Evolutionary conservation across 2,329 filamentous ascomycete genomes (phyloP), one percentile per base, ranked within the genome.

Genomic region (Aspergillus uvarum): DNA sequence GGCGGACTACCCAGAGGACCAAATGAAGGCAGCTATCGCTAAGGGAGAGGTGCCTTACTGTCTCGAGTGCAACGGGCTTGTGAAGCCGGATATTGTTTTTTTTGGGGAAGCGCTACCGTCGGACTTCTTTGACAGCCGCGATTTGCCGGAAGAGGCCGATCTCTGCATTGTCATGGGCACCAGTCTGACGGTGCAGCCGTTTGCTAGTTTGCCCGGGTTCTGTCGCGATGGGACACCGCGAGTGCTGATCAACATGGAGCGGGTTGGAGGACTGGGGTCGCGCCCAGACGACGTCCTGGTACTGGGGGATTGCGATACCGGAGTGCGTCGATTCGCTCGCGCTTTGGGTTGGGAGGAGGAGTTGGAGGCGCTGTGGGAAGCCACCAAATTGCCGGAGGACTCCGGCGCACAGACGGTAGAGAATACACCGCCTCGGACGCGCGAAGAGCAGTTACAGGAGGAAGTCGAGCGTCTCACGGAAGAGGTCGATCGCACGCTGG

Each of bases 1-100:
- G 71, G 79, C 77, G 0, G 75, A 83, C 1, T 98, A 87, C 71
- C 89, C 91, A 0, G 87, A 89, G 38, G 85, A 89, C 3, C 75
- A 85, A 65, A 96, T 98, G 89, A 83, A 83, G 68, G 78, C 85
- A 63, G 85, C 88, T 60, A 86, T 98, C 22, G 77, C 82, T 3
- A 80, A 80, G 38, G 89, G 86, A 24, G 81, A 86, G 26, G 89
- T 96, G 0, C 91, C 94, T 0, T 81, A 79, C 61, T 98, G 94
- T 73, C 70, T 79, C 8, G 73, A 78, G 21, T 98, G 94, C 73
- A 80, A 83, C 38, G 93, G 93, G 0, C 79, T 95, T 2, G 91
- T 97, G 42, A 97, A 97, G 77, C 93, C 93, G 0, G 91, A 96
- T 69, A 96, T 97, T 71, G 92, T 96, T 35, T 97, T 97, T 78